A percentile compares a stretch with the other conserved stretches of the same genome.
Evolutionary conservation across 2,329 filamentous ascomycete species (phyloP).

Genomic region (Corniculantispora saksenae): DNA sequence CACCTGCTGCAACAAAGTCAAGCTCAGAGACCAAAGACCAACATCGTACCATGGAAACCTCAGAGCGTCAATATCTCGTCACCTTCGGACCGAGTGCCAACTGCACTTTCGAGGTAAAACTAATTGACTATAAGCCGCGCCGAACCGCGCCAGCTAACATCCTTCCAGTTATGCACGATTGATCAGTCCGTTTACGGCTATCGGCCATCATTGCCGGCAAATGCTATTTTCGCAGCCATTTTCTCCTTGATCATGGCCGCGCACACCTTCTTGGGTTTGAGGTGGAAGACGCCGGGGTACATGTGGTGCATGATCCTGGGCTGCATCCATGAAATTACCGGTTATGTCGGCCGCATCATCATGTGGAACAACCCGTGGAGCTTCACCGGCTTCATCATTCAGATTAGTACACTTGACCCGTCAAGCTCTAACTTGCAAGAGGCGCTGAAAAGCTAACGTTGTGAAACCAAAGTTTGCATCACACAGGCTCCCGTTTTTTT

Average conservation of each 20-base stretch:
- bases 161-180: too few species aligned
- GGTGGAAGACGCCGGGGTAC: slow-evolving; percentile 51
- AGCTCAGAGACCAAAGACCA: too few species aligned
- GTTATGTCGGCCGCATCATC: slow-evolving; percentile 62
- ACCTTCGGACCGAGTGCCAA: too few species aligned
- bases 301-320: slow-evolving; percentile 56
- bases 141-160: too few species aligned
- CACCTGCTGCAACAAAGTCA: too few species aligned
- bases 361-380: slow-evolving; percentile 59
- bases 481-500: slow-evolving; percentile 51
- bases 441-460: too few species aligned
- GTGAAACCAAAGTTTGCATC: slow-evolving; percentile 61
- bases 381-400: slow-evolving; percentile 63
- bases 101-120: too few species aligned
- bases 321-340: slow-evolving; percentile 58
- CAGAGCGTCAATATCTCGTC: too few species aligned
- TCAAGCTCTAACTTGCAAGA: too few species aligned
- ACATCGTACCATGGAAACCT: too few species aligned
- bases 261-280: slow-evolving; percentile 47
- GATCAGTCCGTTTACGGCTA: slow-evolving; percentile 55
- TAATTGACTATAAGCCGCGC: too few species aligned
- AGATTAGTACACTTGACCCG: slow-evolving; percentile 57
- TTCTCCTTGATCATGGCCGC: slow-evolving; percentile 45
- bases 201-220: slow-evolving; percentile 53
- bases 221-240: slow-evolving; percentile 51